These are phyloP conservation scores for Colletotrichum liriopes DNA, from an alignment of 2,329 filamentous ascomycete species.

Conservation along the genomic window DNA sequence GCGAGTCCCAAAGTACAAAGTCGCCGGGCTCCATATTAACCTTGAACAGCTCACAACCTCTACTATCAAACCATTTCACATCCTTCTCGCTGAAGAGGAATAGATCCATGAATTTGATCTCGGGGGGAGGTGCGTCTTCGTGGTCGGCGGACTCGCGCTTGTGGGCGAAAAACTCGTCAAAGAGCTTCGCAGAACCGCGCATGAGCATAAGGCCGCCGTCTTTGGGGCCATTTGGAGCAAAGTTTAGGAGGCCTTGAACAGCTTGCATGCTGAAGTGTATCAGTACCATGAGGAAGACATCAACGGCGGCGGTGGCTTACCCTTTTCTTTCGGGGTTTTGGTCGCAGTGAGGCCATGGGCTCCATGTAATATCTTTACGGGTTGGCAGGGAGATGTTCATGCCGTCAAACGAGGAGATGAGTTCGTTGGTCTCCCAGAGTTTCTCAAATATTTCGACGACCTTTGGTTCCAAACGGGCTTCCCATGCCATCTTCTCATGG, in stretches of 20 bases:
- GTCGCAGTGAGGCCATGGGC: constrained; percentile 63
- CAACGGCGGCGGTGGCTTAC: constrained; percentile 40
- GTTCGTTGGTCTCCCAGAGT: constrained; percentile 55
- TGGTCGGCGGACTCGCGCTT: constrained; percentile 49
- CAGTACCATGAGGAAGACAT: background rate
- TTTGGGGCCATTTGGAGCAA: constrained; percentile 59
- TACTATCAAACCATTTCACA: constrained; percentile 44
- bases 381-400: constrained; percentile 61
- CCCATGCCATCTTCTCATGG: constrained; percentile 62
- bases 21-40: constrained; percentile 45
- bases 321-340: constrained; percentile 59
- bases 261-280: constrained; percentile 46
- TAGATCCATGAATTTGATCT: constrained; percentile 55
- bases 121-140: constrained; percentile 51
- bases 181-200: constrained; percentile 58
- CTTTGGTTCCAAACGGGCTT: constrained; percentile 58
- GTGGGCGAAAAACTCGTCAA: constrained; percentile 61
- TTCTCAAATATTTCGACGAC: constrained; percentile 58
- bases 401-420: constrained; percentile 49
- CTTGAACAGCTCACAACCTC: constrained; percentile 43
- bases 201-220: constrained; percentile 64
- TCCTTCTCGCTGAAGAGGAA: constrained; percentile 60
- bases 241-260: constrained; percentile 62
- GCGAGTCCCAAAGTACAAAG: constrained; percentile 55
- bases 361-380: constrained; percentile 55